Evolutionary conservation across 495 filamentous ascomycete species (phyloP).

Genomic region (Penicillium simplicissimum): DNA sequence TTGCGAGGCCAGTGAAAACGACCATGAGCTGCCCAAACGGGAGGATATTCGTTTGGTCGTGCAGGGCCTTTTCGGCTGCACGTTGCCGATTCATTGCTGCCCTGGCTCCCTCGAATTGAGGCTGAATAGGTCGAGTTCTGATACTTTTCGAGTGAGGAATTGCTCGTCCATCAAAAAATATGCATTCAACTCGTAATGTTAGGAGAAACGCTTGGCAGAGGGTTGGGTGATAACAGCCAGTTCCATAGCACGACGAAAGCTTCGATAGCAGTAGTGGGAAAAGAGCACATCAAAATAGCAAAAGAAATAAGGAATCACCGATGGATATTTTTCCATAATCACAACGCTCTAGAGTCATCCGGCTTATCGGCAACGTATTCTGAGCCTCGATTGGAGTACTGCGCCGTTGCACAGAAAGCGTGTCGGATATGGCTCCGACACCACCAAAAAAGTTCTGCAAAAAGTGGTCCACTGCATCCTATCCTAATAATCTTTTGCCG

Average conservation of each 20-base stretch:
- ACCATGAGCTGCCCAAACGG: constrained; percentile 56
- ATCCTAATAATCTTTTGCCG: constrained; percentile 18
- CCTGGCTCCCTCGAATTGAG: neutral
- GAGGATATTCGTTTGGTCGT: constrained; percentile 59
- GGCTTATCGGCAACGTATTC: constrained; percentile 22
- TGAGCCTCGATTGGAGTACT: constrained; percentile 26
- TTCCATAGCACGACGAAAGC: neutral
- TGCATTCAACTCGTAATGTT: neutral
- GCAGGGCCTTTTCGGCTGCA: constrained; percentile 46
- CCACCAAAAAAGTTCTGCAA: neutral
- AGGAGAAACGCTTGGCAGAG: neutral
- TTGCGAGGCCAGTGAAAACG: constrained; percentile 55
- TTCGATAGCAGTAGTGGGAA: neutral
- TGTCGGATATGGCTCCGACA: constrained; percentile 29
- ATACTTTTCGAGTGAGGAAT: neutral
- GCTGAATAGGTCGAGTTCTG: neutral
- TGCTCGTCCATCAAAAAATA: neutral
- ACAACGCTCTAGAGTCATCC: constrained; percentile 15
- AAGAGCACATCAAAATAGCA: constrained; percentile 4
- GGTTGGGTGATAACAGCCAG: neutral
- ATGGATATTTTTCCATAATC: constrained; percentile 6
- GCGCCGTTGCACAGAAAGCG: constrained; percentile 13
- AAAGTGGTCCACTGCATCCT: constrained; percentile 16
- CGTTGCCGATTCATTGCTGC: constrained; percentile 40
- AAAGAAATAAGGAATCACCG: neutral